Evolutionary conservation across 2,329 filamentous ascomycete genomes (phyloP), one percentile per base, ranked within the genome.

Genomic region (Colletotrichum liriopes): DNA sequence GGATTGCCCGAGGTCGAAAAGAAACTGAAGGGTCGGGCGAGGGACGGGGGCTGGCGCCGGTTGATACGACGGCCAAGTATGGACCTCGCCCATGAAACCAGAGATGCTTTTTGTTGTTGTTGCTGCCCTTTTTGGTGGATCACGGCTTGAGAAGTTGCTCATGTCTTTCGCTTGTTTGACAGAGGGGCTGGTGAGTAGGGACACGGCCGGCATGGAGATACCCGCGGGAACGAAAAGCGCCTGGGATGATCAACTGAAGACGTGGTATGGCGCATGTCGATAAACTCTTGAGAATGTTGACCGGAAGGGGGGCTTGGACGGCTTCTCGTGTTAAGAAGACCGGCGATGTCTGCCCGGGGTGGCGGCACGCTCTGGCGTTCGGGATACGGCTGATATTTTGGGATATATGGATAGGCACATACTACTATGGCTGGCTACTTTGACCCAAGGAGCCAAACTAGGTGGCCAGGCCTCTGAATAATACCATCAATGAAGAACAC

Each of bases 31-130:
- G 72, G 69, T 29, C 32, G 59, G 16, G 64, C 47, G 55, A 63
- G 54, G 26, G 52, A 11, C 63, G 68, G 32, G 45, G 41, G 14
- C 23, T 72, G 39, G 32, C 65, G 20, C 70, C 70, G 29, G 61
- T 72, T 18, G 29, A 70, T 20, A 72, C 70, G 18, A 32, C 52
- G n/a, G 43, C 49, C 39, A 55, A 64, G 26, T 45, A 64, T 35
- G 61, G 47, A 16, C 60, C 60, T 16, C 60, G 54, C 14, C 32
- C 20, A 66, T 37, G 43, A 29, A 32, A 32, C 8, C 14, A 32
- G 14, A 9, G 35, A 7, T 37, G 5, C 11, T 37, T 37, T 37
- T 37, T 37, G 2, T n/a, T 23, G 18, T 16, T 2, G 20, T 16
- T 26, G 1, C 20, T 41, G 7, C 6, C 3, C 3, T 58, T 41